Conservation (phyloP, 352 stramenopile genomes). For the Phytophthora crassamura region DNA sequence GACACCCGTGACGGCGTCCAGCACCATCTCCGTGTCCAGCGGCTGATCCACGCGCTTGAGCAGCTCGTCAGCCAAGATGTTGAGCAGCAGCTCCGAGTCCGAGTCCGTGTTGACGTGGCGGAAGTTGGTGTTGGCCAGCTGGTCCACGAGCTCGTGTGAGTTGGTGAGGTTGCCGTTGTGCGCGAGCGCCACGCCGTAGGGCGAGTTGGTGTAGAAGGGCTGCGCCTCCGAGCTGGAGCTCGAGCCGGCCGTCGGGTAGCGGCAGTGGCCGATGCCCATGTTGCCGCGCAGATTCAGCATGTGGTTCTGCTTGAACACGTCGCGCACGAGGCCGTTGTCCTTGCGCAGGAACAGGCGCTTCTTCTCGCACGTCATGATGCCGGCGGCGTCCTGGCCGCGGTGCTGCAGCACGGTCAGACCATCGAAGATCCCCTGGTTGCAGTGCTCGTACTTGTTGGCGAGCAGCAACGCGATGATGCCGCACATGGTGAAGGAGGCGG, state of each 20-base stretch:
- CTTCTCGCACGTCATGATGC: conserved; percentile 96
- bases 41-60: conserved; percentile 75
- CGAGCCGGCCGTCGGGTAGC: conserved; percentile 98
- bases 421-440: conserved; percentile 96
- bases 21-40: conserved; percentile 85
- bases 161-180: conserved; percentile 99
- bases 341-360: conserved; percentile 97
- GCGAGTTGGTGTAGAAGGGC: conserved; percentile 99
- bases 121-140: conserved; percentile 93
- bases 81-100: conserved; percentile 98
- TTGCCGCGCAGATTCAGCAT: conserved; percentile 96
- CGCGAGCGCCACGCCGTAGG: conserved; percentile 97
- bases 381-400: conserved; percentile 95
- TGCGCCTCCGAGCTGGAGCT: conserved; percentile 93
- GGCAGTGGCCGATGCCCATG: conserved; percentile 97
- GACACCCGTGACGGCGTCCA: conserved; percentile 91
- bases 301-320: conserved; percentile 99
- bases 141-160: conserved; percentile 94
- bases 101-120: conserved; percentile 99
- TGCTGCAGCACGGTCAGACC: conserved; percentile 98
- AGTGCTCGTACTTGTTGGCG: conserved; percentile 95
- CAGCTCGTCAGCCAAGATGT: conserved; percentile 98
- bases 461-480: conserved; percentile 98
- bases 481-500: conserved; percentile 89
- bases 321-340: conserved; percentile 98